Conservation (phyloP, 1,284 basidiomycete species). For the Hymenochaete sp. region DNA sequence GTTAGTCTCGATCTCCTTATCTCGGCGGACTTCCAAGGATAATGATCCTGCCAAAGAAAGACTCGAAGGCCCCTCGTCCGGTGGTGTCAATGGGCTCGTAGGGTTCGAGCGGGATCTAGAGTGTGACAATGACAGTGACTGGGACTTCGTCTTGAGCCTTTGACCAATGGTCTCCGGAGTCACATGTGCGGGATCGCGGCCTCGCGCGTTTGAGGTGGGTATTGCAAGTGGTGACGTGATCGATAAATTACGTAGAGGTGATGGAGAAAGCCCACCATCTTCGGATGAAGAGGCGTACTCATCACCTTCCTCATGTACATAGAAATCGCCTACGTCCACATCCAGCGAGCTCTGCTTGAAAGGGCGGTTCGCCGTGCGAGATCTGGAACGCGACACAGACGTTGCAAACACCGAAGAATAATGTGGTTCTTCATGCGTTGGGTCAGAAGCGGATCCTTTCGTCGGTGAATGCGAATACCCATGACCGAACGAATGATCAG, state of each 20-base stretch:
- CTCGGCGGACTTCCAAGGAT: background rate
- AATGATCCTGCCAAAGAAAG: too few species aligned
- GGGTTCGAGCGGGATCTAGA: conserved; percentile 11
- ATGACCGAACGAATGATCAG: conserved; percentile 2
- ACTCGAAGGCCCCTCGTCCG: conserved; percentile 2
- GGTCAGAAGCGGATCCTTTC: background rate
- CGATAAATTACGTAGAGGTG: background rate
- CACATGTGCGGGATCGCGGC: background rate
- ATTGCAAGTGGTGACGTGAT: background rate
- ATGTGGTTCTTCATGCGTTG: background rate
- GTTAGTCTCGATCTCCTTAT: background rate
- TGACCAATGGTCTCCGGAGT: background rate
- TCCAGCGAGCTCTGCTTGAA: too few species aligned
- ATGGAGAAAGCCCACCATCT: conserved; percentile 1
- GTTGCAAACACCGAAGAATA: conserved; percentile 3
- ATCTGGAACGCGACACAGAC: conserved; percentile 5
- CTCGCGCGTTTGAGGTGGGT: background rate
- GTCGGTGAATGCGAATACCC: too few species aligned
- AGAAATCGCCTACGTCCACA: too few species aligned
- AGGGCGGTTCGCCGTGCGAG: conserved; percentile 3
- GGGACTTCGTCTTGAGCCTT: background rate
- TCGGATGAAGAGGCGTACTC: background rate
- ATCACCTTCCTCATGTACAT: too few species aligned
- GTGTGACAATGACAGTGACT: conserved; percentile 1
- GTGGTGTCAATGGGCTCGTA: conserved; percentile 8